A percentile compares a stretch with the other conserved stretches of the same genome.
phyloP scores from a whole-genome alignment of 176 grass and related monocot species.

The Carex parvula region DNA sequence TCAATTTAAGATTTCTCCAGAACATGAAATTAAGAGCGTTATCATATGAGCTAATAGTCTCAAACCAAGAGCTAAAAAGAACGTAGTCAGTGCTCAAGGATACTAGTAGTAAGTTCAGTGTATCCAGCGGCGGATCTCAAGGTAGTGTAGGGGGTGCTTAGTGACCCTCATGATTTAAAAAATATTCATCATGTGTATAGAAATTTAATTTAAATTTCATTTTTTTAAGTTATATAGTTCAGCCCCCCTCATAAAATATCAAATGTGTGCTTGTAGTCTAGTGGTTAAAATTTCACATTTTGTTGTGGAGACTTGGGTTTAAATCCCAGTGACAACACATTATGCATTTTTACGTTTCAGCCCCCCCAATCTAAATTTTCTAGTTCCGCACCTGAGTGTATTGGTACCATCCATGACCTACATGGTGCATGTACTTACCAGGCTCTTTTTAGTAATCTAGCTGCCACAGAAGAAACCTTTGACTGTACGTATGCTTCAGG shows the following conservation, averaged over 20 bases:
- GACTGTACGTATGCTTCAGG: slow-evolving; percentile 78
- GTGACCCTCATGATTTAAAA: no score
- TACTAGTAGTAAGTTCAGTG: not conserved
- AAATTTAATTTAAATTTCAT: no score
- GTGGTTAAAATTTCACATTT: no score
- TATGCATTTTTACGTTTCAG: no score
- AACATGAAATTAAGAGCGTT: slow-evolving; percentile 26
- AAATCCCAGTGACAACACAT: no score
- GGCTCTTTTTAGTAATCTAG: slow-evolving; percentile 88
- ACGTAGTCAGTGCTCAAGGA: slow-evolving; percentile 16
- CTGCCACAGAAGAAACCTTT: slow-evolving; percentile 85
- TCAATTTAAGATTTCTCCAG: slow-evolving; percentile 4
- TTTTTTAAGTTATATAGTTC: no score
- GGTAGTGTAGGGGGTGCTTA: no score
- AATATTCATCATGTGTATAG: no score
- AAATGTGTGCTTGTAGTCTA: no score
- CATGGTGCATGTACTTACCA: slow-evolving; percentile 49
- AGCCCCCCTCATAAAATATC: no score
- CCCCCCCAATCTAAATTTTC: no score
- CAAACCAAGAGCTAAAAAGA: slow-evolving; percentile 15
- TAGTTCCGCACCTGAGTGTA: not conserved
- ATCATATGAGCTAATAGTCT: slow-evolving; percentile 14
- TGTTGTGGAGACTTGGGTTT: no score
- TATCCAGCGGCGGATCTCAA: not conserved
- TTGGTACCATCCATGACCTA: not conserved